Base-by-base conservation (phyloP, 2,329 filamentous ascomycete species). In the Blumeria graminis region DNA sequence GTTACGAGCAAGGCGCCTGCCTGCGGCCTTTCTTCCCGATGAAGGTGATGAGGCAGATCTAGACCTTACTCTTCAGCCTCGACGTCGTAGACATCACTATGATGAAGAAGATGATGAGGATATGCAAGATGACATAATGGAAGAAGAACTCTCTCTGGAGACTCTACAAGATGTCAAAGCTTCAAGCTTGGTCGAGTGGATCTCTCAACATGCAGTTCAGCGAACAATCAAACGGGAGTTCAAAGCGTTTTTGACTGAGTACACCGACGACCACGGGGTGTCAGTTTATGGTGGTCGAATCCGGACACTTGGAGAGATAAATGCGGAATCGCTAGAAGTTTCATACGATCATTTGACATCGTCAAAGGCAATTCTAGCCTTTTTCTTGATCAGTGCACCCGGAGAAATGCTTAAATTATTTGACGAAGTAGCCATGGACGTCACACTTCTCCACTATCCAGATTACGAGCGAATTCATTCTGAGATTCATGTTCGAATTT, bases 391-490 rank as follows among this genome's bases (percentile, higher is more conserved):
- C 62, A 98, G 96, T 66, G 88, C 90, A 0, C 92, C 92, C 0
- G 80, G 85, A n/a, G 90, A 95, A 69, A 86, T 96, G 66, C 77
- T 98, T 59, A 92, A 92, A 68, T 82, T 98, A 53, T 96, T 98
- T 65, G 92, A 98, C 63, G 82, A 94, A 61, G 90, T 95, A 3
- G 90, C 92, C 57, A 90, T 98, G 79, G 92, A 98, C 60, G 89
- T 93, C 39, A 90, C 93, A 5, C 78, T 96, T 22, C 80, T 96
- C 56, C 88, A 96, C 68, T 98, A 96, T 70, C 90, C 89, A 1
- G 89, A 96, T 68, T 98, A 98, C 68, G 88, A 94, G 68, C 85
- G 88, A 60, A 98, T 98, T 64, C 92, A 96, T 69, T 85, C 88
- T 33, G 92, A 98, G 69, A 94, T 98, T 56, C 92, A 98, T 67